phyloP scores from a whole-genome alignment of 73 alveolate species.

The Paramecium sonneborni region DNA sequence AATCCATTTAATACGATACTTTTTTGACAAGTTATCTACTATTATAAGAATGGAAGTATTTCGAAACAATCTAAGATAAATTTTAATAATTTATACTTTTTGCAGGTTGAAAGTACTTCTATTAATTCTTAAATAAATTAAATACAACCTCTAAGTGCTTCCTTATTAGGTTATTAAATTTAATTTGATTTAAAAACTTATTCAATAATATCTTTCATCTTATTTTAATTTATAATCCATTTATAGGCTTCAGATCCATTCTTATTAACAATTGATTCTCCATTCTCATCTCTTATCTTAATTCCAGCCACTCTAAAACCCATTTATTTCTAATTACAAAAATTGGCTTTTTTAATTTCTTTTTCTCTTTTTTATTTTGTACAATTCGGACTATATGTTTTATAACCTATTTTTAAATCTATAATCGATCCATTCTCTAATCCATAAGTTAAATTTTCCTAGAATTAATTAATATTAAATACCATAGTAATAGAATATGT shows the following conservation, averaged over 20 bases:
- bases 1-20: constrained; percentile 3
- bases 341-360: constrained; percentile 15
- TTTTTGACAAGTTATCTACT: neutral
- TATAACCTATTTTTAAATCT: constrained; percentile 58
- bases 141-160: neutral
- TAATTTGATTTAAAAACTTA: neutral
- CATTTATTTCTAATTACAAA: neutral
- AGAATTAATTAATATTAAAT: neutral
- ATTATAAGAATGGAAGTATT: neutral
- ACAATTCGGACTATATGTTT: constrained; percentile 13
- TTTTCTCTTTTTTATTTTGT: neutral
- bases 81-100: neutral
- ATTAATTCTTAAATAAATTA: neutral
- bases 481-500: neutral
- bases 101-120: neutral
- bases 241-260: neutral
- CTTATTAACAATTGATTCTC: neutral
- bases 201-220: neutral
- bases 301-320: constrained; percentile 31
- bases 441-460: constrained; percentile 54
- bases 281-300: constrained; percentile 19
- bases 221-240: neutral
- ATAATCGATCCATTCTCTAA: constrained; percentile 35
- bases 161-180: neutral
- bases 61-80: neutral